phyloP scores from a whole-genome alignment of 345 rosid genomes.

The Turnera subulata region DNA sequence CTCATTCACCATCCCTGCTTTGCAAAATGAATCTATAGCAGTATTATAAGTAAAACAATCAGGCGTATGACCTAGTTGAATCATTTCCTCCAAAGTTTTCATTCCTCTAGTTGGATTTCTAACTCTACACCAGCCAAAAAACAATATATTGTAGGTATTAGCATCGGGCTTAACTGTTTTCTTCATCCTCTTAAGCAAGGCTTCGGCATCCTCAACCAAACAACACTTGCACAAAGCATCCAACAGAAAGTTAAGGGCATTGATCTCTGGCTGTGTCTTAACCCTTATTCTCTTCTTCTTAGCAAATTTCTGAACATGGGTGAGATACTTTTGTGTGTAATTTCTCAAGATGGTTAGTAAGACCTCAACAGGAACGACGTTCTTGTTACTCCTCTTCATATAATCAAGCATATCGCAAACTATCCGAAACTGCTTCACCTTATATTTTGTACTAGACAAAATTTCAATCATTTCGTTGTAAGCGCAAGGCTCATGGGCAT shows the following conservation, averaged over 20 bases:
- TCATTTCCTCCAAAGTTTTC: conserved; percentile 80
- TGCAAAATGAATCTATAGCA: conserved; percentile 77
- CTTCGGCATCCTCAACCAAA: conserved; percentile 65
- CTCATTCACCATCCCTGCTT: conserved; percentile 72
- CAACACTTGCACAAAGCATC: conserved; percentile 89
- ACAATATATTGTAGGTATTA: conserved; percentile 65
- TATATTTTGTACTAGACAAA: conserved; percentile 76
- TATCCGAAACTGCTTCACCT: conserved; percentile 69
- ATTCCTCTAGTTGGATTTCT: conserved; percentile 68
- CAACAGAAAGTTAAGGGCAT: conserved; percentile 71
- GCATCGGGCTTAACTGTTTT: conserved; percentile 57
- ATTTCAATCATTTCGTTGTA: conserved; percentile 81
- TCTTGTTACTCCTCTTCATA: conserved; percentile 63
- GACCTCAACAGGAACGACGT: conserved; percentile 50
- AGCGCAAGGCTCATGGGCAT: conserved; percentile 55
- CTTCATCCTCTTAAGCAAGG: conserved; percentile 53
- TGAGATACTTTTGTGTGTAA: conserved; percentile 69
- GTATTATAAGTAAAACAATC: conserved; percentile 79
- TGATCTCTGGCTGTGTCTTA: conserved; percentile 84
- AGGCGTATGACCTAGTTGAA: conserved; percentile 63
- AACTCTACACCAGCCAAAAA: conserved; percentile 90
- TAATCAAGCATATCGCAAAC: conserved; percentile 80
- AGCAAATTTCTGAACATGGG: conserved; percentile 81
- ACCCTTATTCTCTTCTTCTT: conserved; percentile 82
- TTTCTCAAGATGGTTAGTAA: conserved; percentile 52